A percentile compares a stretch with the other conserved stretches of the same genome.
Evolutionary conservation across 1,284 basidiomycete genomes (phyloP).

Genomic region (Ceratobasidium sp.): DNA sequence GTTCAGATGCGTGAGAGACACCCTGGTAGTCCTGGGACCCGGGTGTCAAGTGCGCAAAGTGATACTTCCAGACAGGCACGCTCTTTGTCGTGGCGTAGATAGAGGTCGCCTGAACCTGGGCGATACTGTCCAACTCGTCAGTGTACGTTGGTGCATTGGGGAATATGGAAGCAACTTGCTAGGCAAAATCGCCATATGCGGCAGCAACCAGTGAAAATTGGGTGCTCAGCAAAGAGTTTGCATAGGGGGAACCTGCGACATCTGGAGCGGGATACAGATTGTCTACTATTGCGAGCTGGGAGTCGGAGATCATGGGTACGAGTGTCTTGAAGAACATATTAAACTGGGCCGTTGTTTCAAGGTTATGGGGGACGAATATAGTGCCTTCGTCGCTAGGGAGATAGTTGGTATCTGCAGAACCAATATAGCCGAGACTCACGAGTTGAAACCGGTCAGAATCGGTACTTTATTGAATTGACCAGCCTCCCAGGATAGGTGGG

Average conservation of each 20-base stretch:
- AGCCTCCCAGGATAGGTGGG: slow-evolving; percentile 35
- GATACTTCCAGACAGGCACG: slow-evolving; percentile 36
- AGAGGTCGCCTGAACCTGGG: slow-evolving; percentile 37
- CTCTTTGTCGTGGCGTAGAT: slow-evolving; percentile 31
- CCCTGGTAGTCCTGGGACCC: slow-evolving; percentile 2
- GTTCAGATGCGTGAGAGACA: slow-evolving; percentile 27
- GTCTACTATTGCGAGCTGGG: slow-evolving; percentile 26
- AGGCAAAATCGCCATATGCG: slow-evolving; percentile 41
- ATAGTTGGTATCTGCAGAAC: not conserved
- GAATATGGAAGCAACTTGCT: not conserved
- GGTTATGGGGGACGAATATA: slow-evolving; percentile 27
- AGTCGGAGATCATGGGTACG: slow-evolving; percentile 24
- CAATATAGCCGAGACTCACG: not conserved
- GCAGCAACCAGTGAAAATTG: slow-evolving; percentile 30
- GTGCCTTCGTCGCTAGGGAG: slow-evolving; percentile 30
- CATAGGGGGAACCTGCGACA: slow-evolving; percentile 30
- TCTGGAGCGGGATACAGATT: slow-evolving; percentile 33
- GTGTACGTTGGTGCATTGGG: not conserved
- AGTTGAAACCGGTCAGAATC: slow-evolving; percentile 40
- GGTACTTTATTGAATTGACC: slow-evolving; percentile 35
- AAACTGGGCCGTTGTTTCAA: slow-evolving; percentile 35
- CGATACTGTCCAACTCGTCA: slow-evolving; percentile 2
- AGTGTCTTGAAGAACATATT: slow-evolving; percentile 38
- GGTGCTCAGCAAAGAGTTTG: slow-evolving; percentile 31
- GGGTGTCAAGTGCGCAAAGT: slow-evolving; percentile 31